Base-by-base conservation (phyloP, 352 stramenopile species). In the Phytophthora nicotianae region DNA sequence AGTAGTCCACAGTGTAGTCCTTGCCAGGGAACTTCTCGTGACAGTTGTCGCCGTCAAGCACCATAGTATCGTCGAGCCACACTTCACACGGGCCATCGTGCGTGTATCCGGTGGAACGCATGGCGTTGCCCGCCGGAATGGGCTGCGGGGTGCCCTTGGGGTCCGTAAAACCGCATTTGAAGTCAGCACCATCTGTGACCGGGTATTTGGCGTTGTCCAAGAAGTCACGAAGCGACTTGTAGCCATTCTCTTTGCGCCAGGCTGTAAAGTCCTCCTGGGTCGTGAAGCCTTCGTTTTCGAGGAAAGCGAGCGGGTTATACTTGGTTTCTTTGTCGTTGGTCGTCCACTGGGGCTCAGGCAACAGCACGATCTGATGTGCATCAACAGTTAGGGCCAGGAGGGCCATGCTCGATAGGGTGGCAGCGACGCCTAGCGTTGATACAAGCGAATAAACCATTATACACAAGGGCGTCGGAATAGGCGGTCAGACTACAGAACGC, bases 241-340 rank as follows among this genome's bases (percentile, higher is more conserved):
- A 75, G 47, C 49, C 56, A 24, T 81, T 81, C 17, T 58, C 40
- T 13, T 59, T 55, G n/a, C 67, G 58, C 58, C 68, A 85, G 0
- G 32, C 33, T 9, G 26, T 65, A 24, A 83, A 77, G 46, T 83
- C 77, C 1, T 61, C 56, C n/a, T n/a, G n/a, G n/a, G n/a, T n/a
- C n/a, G n/a, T n/a, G n/a, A n/a, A n/a, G n/a, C n/a, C n/a, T n/a
- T n/a, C 52, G 41, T 70, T 70, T 49, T 81, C 75, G 4, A 84
- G 73, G 59, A 81, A 82, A 3, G 67, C 74, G 11, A 81, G 50
- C 4, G 75, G 73, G 32, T 79, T 74, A 58, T 74, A 77, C 60
- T 76, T 68, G 43, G 60, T 70, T 8, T 72, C 67, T 23, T 59
- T 60, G 13, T 72, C 61, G 0, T 62, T 45, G 3, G 66, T 66